Base-by-base conservation (phyloP, 345 rosid genomes). In the Nasturtium officinale region DNA sequence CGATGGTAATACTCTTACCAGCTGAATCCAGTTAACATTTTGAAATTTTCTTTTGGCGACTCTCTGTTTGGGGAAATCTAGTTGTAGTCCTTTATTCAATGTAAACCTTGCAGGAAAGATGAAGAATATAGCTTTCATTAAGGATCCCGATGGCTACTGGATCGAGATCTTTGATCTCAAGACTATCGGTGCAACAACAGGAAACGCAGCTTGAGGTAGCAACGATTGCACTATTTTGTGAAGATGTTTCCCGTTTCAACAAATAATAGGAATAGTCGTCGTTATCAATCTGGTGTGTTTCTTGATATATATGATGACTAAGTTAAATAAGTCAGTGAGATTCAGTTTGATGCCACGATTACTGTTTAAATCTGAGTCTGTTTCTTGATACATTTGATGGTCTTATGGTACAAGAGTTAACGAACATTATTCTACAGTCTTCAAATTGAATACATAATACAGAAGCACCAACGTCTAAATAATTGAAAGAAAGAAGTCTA, bases 111-210 rank as follows among this genome's bases (percentile, higher is more conserved):
- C 86, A 90, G 97, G 99, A 65, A 90, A 91, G 79, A 81, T 95
- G 96, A 95, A 91, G 81, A 89, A 86, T 29, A 43, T 90, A 70
- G 99, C 98, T 35, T 95, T 95, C 79, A 91, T 95, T 38, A 91
- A 90, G 86, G 99, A 91, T 84, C 99, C 98, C 59, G 98, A 91
- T 83, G 94, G 97, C 80, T 87, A 95, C 75, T 89, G 96, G 97
- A 91, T 89, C 42, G 97, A 95, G 82, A 91, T 95, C 83, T 91
- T 91, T 58, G 96, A 95, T 77, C 87, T 86, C 67, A 85, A 83
- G 59, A 83, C 76, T 54, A 87, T 88, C 26, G 85, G 87, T 33
- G 78, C 68, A 35, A 33, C 70, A 15, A 2, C 85, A 6, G 75
- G 10, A 26, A 3, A 28, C 43, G 84, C 80, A 67, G 81, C 84